Evolutionary conservation across 495 filamentous ascomycete genomes (phyloP), one percentile per base, ranked within the genome.

Genomic region (Podospora bellae-mahoneyi): DNA sequence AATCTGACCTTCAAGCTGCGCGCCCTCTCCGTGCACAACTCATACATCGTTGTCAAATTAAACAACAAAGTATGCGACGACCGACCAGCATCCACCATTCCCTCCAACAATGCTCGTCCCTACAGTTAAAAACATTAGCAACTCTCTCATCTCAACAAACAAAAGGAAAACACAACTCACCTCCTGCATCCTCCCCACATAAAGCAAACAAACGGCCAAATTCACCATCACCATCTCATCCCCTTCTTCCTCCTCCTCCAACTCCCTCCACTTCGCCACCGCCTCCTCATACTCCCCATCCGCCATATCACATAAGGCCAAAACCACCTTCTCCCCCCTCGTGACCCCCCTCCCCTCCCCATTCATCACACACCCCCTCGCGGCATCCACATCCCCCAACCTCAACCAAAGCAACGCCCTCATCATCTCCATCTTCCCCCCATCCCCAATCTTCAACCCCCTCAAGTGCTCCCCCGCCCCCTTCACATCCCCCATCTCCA

Each of bases 21-120:
- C n/a, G 90, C 83, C 68, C 84, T 84, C 66, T 98, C 94, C 2
- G 90, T 92, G 72, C 91, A 94, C 5, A 99, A 86, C 77, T 99
- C 95, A 75, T 96, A 99, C 71, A 96, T 85, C 0, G 95, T 97
- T 18, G 87, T 85, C 7, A 99, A 81, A 75, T 99, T 99, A 78
- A 97, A 99, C 1, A 92, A 84, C 19, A 96, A 75, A 9, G 90
- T 90, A 58, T 88, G 85, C 69, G 93, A 96, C 0, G 87, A 85
- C 23, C 86, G 79, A 6, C 87, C 84, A 1, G 80, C 72, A 5
- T 86, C 84, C 7, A 92, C 77, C 23, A 94, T 78, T 0, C 79
- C 77, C 71, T 93, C 90, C 2, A 97, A 79, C 5, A 90, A 72
- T 7, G 77, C 72, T 26, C 86, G 85, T 4, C 89, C 86, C 89